These are phyloP conservation scores for Aspergillus hancockii DNA, from an alignment of 495 filamentous ascomycete species.

Conservation along the genomic window DNA sequence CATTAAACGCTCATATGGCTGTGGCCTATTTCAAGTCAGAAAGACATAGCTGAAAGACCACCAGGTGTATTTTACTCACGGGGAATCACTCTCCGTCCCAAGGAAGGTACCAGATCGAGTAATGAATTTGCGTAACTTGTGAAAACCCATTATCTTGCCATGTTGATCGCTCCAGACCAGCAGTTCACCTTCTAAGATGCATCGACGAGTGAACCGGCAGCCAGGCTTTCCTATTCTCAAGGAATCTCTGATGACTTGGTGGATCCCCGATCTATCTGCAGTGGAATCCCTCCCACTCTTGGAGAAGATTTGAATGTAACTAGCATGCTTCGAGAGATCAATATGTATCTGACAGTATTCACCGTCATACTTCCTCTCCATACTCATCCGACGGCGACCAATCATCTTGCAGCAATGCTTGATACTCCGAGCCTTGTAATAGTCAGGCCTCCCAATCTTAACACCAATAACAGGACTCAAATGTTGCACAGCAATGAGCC, in stretches of 20 bases:
- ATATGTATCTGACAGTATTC: slow-evolving; percentile 90
- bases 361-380: slow-evolving; percentile 84
- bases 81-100: slow-evolving; percentile 69
- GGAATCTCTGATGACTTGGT: slow-evolving; percentile 52
- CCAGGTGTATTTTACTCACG: slow-evolving; percentile 39
- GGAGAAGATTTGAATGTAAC: slow-evolving; percentile 77
- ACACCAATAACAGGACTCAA: slow-evolving; percentile 66
- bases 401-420: slow-evolving; percentile 71
- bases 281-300: slow-evolving; percentile 92
- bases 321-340: slow-evolving; percentile 56
- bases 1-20: slow-evolving; percentile 77
- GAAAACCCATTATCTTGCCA: slow-evolving; percentile 64
- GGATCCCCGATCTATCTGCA: slow-evolving; percentile 60
- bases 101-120: slow-evolving; percentile 70
- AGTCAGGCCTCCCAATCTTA: slow-evolving; percentile 73
- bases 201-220: slow-evolving; percentile 60
- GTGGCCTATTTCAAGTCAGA: slow-evolving; percentile 44
- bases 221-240: slow-evolving; percentile 55
- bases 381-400: slow-evolving; percentile 59
- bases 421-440: slow-evolving; percentile 73
- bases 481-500: slow-evolving; percentile 41
- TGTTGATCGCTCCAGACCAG: slow-evolving; percentile 70
- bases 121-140: slow-evolving; percentile 80
- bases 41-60: background rate
- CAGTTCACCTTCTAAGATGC: slow-evolving; percentile 82